phyloP scores from a whole-genome alignment of 2,329 filamentous ascomycete genomes.

The Aspergillus tamarii region DNA sequence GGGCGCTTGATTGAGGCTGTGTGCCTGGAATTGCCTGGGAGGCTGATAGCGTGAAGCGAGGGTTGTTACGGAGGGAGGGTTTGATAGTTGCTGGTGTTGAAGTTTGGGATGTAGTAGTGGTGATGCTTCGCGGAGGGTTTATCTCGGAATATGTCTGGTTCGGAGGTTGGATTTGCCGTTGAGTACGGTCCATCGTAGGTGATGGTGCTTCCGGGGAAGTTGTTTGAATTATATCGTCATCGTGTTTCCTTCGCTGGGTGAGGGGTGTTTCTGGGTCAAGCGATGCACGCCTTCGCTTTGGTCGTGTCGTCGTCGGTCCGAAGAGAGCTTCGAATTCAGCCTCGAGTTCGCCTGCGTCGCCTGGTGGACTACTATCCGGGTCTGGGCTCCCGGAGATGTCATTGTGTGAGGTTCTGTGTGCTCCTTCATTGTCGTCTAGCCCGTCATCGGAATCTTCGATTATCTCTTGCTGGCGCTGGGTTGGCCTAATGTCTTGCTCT shows the following conservation, averaged over 20 bases:
- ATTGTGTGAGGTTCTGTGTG: background rate
- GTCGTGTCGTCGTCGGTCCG: conserved; percentile 25
- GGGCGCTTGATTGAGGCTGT: conserved; percentile 12
- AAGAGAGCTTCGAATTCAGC: conserved; percentile 37
- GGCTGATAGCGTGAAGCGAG: conserved; percentile 34
- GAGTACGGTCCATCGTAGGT: background rate
- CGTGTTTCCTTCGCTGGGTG: conserved; percentile 9
- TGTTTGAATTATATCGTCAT: conserved; percentile 21
- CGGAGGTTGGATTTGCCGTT: conserved; percentile 13
- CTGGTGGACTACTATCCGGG: conserved; percentile 18
- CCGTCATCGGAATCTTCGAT: conserved; percentile 34
- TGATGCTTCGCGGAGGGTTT: conserved; percentile 10
- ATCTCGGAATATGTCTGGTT: conserved; percentile 2
- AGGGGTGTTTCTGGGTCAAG: conserved; percentile 10
- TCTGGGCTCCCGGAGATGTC: background rate
- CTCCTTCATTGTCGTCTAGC: conserved; percentile 3
- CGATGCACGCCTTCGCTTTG: conserved; percentile 39
- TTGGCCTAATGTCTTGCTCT: background rate
- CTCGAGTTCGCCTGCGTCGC: conserved; percentile 19
- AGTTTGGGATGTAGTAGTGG: conserved; percentile 10
- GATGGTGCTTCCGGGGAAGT: conserved; percentile 23
- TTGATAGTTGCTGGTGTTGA: conserved; percentile 22
- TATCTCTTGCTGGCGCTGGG: conserved; percentile 15
- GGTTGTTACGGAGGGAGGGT: conserved; percentile 31
- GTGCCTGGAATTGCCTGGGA: conserved; percentile 26